phyloP scores from a whole-genome alignment of 116 monocot genomes.

The Iris pallida region DNA sequence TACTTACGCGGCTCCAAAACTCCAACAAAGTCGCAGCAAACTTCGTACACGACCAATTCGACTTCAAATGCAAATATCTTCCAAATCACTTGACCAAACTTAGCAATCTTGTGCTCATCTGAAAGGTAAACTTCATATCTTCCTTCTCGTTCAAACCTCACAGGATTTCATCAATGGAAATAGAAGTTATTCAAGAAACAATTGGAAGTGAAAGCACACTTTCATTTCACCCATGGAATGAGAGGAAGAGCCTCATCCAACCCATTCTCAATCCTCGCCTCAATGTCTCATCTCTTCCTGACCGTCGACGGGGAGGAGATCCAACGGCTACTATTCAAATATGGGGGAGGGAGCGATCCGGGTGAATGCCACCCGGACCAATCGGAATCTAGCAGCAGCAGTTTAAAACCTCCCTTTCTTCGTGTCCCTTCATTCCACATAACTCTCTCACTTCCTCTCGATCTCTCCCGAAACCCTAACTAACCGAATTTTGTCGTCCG shows the following conservation, averaged over 20 bases:
- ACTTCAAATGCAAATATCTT: conserved; percentile 5
- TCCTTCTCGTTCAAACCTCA: not conserved
- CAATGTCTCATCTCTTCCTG: no score
- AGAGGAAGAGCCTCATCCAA: not conserved
- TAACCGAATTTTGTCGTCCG: not conserved
- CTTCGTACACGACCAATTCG: not conserved
- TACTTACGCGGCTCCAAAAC: not conserved
- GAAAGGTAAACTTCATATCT: conserved; percentile 21
- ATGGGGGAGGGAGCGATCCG: conserved; percentile 5
- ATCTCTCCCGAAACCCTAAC: not conserved
- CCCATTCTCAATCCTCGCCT: not conserved
- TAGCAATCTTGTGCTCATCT: not conserved
- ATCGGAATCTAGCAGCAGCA: not conserved
- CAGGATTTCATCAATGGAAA: conserved; percentile 3
- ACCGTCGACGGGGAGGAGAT: conserved; percentile 16
- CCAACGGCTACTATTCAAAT: conserved; percentile 20
- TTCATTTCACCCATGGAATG: not conserved
- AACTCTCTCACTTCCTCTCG: not conserved
- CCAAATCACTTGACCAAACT: not conserved
- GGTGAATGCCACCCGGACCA: not conserved
- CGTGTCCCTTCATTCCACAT: not conserved
- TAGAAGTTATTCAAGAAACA: conserved; percentile 5
- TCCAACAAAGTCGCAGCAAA: conserved; percentile 8
- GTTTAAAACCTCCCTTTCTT: conserved; percentile 14
- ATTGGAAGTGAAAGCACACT: conserved; percentile 25